A percentile compares a stretch with the other conserved stretches of the same genome.
Conservation (phyloP, 345 rosid species). For the Pseudoturritis turrita region DNA sequence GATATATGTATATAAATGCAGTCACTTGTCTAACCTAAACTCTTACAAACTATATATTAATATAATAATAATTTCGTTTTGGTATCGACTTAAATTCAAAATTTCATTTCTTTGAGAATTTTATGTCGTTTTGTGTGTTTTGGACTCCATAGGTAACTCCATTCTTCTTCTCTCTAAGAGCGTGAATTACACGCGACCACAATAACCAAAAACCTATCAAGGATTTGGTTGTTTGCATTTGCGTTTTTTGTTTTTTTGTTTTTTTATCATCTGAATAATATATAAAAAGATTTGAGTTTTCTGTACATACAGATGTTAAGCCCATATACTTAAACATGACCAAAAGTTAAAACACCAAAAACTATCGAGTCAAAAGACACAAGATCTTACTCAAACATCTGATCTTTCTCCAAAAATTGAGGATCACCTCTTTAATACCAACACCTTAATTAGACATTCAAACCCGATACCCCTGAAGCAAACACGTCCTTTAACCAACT, state of each 20-base stretch:
- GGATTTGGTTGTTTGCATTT: background rate
- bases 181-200: conserved; percentile 22
- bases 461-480: too few species aligned
- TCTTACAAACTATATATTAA: conserved; percentile 11
- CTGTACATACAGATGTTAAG: too few species aligned
- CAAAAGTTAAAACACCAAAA: too few species aligned
- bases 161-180: background rate
- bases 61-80: conserved; percentile 11
- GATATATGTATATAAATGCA: conserved; percentile 27
- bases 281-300: too few species aligned
- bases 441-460: too few species aligned
- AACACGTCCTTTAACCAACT: too few species aligned
- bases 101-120: background rate
- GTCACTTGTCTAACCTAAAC: conserved; percentile 39
- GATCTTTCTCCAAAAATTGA: too few species aligned
- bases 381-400: too few species aligned
- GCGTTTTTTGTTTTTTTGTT: background rate
- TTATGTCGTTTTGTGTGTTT: conserved; percentile 32
- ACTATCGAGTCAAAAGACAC: too few species aligned
- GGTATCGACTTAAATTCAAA: conserved; percentile 24
- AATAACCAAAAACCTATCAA: background rate
- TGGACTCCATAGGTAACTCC: conserved; percentile 4
- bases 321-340: too few species aligned
- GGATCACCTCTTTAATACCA: too few species aligned
- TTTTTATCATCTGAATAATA: too few species aligned